A percentile compares a stretch with the other conserved stretches of the same genome.
Evolutionary conservation across 495 filamentous ascomycete genomes (phyloP).

Genomic region (Margaritispora aquatica): DNA sequence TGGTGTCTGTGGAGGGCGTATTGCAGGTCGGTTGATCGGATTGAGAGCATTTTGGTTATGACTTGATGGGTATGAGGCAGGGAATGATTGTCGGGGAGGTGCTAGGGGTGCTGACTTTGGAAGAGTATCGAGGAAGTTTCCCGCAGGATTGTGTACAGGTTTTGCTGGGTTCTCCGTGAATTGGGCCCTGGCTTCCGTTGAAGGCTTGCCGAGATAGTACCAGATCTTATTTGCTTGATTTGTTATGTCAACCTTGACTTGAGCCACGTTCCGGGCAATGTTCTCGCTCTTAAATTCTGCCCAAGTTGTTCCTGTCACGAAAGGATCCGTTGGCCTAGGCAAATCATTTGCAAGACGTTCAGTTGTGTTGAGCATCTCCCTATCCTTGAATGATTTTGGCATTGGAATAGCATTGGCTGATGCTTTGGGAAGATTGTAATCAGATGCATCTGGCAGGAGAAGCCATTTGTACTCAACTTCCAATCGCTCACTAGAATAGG

Average conservation of each 20-base stretch:
- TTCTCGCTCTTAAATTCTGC: constrained; percentile 68
- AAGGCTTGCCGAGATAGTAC: constrained; percentile 81
- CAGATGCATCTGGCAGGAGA: constrained; percentile 56
- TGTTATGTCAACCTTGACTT: constrained; percentile 61
- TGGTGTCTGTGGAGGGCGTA: constrained; percentile 3
- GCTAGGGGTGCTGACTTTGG: constrained; percentile 39
- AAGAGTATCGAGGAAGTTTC: constrained; percentile 57
- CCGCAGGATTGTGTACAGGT: constrained; percentile 45
- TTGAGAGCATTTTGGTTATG: constrained; percentile 20
- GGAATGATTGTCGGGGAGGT: constrained; percentile 28
- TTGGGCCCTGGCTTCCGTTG: constrained; percentile 87
- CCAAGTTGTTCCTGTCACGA: constrained; percentile 65
- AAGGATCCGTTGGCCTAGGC: constrained; percentile 62
- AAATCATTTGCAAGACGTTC: constrained; percentile 51
- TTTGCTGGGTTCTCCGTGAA: constrained; percentile 77
- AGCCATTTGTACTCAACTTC: constrained; percentile 79
- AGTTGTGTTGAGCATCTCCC: constrained; percentile 49
- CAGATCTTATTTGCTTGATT: constrained; percentile 68
- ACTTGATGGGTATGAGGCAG: constrained; percentile 24
- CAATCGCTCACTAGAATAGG: constrained; percentile 39
- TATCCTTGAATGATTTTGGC: constrained; percentile 46
- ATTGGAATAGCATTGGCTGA: constrained; percentile 51
- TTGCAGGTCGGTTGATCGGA: constrained; percentile 3
- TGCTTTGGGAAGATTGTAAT: constrained; percentile 57
- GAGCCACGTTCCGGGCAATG: constrained; percentile 39